Percentiles rank a stretch among this genome's conserved stretches.
These are phyloP conservation scores for Penicillium verhagenii DNA, from an alignment of 495 filamentous ascomycete species.

Conservation along the genomic window DNA sequence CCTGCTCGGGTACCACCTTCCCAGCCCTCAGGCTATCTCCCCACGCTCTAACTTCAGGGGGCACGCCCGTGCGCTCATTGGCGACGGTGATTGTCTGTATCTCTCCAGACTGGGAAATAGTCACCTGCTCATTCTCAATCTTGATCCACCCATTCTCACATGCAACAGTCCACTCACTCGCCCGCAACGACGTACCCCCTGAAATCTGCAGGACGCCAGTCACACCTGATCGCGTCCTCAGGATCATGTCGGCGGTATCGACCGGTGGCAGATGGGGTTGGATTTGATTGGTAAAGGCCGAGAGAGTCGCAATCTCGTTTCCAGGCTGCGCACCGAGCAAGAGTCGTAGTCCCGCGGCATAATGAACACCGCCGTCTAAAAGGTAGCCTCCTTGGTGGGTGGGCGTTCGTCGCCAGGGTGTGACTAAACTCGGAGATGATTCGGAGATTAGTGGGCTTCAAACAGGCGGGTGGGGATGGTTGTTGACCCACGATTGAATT, in stretches of 20 bases:
- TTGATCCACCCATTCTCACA: constrained; percentile 46
- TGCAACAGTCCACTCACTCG: constrained; percentile 47
- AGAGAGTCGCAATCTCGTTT: constrained; percentile 34
- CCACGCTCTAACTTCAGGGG: constrained; percentile 61
- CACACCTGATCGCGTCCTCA: constrained; percentile 53
- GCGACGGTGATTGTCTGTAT: constrained; percentile 41
- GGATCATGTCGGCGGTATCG: constrained; percentile 60
- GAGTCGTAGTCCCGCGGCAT: constrained; percentile 53
- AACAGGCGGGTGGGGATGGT: too few species aligned
- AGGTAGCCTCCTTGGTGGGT: constrained; percentile 68
- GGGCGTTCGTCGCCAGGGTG: constrained; percentile 61
- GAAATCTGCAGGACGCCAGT: constrained; percentile 55
- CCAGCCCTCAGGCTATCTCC: constrained; percentile 52
- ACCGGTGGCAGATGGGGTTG: constrained; percentile 60
- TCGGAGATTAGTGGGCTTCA: too few species aligned
- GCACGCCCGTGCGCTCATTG: constrained; percentile 52
- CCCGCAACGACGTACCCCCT: constrained; percentile 58
- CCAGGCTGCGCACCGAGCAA: constrained; percentile 46
- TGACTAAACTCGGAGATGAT: not conserved
- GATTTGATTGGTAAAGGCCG: constrained; percentile 51
- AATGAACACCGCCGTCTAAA: constrained; percentile 69
- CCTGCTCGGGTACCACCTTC: constrained; percentile 50
- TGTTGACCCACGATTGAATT: not conserved
- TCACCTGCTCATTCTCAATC: constrained; percentile 47
- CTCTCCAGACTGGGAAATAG: constrained; percentile 30